Percentiles rank a stretch among this genome's conserved stretches.
Evolutionary conservation across 2,329 filamentous ascomycete genomes (phyloP).

Genomic region (Ophiognomonia clavigignenti-juglandacearum): DNA sequence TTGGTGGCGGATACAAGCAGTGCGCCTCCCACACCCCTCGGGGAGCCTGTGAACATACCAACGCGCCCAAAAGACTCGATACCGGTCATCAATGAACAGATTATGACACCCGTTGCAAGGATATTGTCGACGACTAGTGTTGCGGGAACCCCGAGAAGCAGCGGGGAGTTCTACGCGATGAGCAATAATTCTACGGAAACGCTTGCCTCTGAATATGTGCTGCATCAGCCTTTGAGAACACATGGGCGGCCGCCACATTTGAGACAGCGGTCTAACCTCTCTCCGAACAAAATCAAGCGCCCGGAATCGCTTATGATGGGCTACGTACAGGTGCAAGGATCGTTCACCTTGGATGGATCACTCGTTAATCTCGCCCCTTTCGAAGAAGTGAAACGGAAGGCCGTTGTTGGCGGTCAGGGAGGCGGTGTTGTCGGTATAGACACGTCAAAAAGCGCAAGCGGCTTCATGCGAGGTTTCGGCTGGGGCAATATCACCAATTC

Average conservation of each 20-base stretch:
- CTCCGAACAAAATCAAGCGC: conserved; percentile 38
- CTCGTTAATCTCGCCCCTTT: conserved; percentile 85
- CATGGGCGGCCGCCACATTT: conserved; percentile 38
- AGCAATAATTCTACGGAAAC: conserved; percentile 97
- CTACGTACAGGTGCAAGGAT: conserved; percentile 89
- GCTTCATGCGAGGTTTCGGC: conserved; percentile 77
- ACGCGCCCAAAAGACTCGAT: conserved; percentile 39
- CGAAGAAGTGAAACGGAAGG: conserved; percentile 93
- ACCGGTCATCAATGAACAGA: conserved; percentile 51
- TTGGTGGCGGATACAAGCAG: conserved; percentile 36
- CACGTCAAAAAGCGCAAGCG: conserved; percentile 65
- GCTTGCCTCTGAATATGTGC: conserved; percentile 79
- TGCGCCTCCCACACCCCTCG: conserved; percentile 26
- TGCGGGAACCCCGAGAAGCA: conserved; percentile 78
- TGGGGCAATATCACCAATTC: conserved; percentile 88
- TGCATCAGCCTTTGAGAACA: conserved; percentile 38
- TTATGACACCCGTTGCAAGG: conserved; percentile 55
- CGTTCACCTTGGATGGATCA: conserved; percentile 87
- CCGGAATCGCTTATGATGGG: conserved; percentile 95
- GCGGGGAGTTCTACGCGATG: conserved; percentile 88
- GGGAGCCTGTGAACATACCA: conserved; percentile 31
- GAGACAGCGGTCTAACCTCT: conserved; percentile 41
- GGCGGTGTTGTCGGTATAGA: conserved; percentile 83
- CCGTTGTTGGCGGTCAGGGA: conserved; percentile 80
- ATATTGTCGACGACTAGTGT: conserved; percentile 76